Evolutionary conservation across 177 flowering plant genomes (phyloP).

Genomic region (Vitis hybrid): DNA sequence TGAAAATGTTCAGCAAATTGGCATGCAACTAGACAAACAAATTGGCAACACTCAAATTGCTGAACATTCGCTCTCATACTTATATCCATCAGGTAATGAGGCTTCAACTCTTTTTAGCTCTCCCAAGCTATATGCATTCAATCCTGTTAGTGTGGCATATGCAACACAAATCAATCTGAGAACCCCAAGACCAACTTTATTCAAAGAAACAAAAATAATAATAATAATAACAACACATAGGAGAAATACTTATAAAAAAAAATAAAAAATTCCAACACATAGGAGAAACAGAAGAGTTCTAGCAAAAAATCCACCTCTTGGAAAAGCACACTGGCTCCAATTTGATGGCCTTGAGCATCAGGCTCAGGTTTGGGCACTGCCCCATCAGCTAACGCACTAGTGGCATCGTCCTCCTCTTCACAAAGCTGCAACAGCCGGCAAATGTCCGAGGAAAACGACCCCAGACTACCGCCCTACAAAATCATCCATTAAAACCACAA

Average conservation of each 20-base stretch:
- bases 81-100: no score
- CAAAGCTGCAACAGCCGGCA: slow-evolving; percentile 69
- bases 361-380: slow-evolving; percentile 65
- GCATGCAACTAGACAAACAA: no score
- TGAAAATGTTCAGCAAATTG: no score
- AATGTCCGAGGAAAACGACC: slow-evolving; percentile 61
- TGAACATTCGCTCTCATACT: no score
- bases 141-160: no score
- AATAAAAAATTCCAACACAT: not conserved
- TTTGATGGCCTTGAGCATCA: slow-evolving; percentile 43
- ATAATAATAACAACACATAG: not conserved
- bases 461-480: slow-evolving; percentile 75
- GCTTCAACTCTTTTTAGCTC: no score
- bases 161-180: no score
- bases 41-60: no score
- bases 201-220: no score
- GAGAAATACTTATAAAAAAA: not conserved
- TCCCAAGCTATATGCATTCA: no score
- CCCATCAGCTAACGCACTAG: slow-evolving; percentile 55
- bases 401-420: slow-evolving; percentile 98
- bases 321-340: slow-evolving; percentile 27
- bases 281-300: not conserved
- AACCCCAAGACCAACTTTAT: no score
- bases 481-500: slow-evolving; percentile 5
- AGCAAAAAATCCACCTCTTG: slow-evolving; percentile 43